Evolutionary conservation across 2,329 filamentous ascomycete genomes (phyloP), one percentile per base, ranked within the genome.

Genomic region (Hymenoscyphus fraxineus): DNA sequence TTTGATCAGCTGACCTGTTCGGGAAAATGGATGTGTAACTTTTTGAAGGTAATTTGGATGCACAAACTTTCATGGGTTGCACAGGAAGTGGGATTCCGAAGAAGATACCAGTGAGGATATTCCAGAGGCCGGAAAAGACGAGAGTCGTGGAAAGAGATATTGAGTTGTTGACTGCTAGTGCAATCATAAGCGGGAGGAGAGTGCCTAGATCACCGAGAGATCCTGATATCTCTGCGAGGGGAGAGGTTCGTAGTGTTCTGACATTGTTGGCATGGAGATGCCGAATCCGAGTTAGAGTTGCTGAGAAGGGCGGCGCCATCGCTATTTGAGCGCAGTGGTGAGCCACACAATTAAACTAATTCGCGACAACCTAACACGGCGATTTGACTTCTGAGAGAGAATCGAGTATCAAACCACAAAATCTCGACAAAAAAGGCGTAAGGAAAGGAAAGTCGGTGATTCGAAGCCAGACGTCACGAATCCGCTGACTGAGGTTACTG

Each of bases 71-170:
- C 86, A 88, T 88, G n/a, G 93, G 93, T 78, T 97, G 93, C 0
- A 97, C 93, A 0, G 93, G 93, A 3, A 97, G 79, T 1, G 94
- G 94, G 51, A 98, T 89, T 6, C 94, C 94, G 73, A 97, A 98
- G 39, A 88, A 78, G 1, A 88, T 74, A 19, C 94, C 95, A 0
- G 93, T 97, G 13, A 90, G 73, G 63, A 97, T 85, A 73, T 98
- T 98, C 77, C 90, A 94, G 10, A 93, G 73, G 1, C 95, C 95
- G 0, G 92, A 93, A 75, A 97, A 95, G 6, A 98, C 85, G 0
- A 98, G 83, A 0, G 94, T 97, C 58, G 88, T 88, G 32, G 91
- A 87, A 1, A 98, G 83, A 27, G 91, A 89, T 71, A 98, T 91
- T 9, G 91, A 93, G 40, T 84, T 82, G 69, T 91, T 90, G 35